Evolutionary conservation across 164 flowering plant species (phyloP).

Genomic region (Tetracentron sinense): DNA sequence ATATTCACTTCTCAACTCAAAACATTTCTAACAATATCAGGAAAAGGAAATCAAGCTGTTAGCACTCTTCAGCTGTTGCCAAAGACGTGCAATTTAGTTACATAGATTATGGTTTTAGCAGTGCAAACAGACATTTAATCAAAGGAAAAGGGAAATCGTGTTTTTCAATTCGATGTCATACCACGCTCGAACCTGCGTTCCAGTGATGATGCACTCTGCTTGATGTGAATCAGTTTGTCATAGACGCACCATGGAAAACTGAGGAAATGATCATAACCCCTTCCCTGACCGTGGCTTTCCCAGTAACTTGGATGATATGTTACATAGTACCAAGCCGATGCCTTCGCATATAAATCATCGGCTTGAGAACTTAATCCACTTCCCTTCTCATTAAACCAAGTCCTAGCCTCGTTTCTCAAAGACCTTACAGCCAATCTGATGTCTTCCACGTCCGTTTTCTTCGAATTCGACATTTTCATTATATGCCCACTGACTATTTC

Average conservation of each 20-base stretch:
- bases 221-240: slow-evolving; percentile 64
- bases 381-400: slow-evolving; percentile 45
- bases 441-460: slow-evolving; percentile 56
- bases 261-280: slow-evolving; percentile 53
- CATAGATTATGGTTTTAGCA: no score
- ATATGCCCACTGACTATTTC: slow-evolving; percentile 71
- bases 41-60: neutral
- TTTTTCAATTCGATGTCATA: slow-evolving; percentile 13
- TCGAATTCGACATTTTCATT: slow-evolving; percentile 51
- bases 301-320: slow-evolving; percentile 64
- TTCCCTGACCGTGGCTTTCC: slow-evolving; percentile 62
- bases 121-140: no score
- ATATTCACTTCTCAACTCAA: no score
- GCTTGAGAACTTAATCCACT: slow-evolving; percentile 13
- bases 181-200: slow-evolving; percentile 4
- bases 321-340: slow-evolving; percentile 93
- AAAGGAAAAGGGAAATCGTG: no score
- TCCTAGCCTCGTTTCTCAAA: slow-evolving; percentile 66
- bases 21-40: no score
- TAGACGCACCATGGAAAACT: slow-evolving; percentile 87
- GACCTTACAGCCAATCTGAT: slow-evolving; percentile 54
- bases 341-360: slow-evolving; percentile 53
- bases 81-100: no score
- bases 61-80: no score
- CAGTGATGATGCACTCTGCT: slow-evolving; percentile 36